Conservation (phyloP, 208 protist genomes). For the Leishmania mexicana region DNA sequence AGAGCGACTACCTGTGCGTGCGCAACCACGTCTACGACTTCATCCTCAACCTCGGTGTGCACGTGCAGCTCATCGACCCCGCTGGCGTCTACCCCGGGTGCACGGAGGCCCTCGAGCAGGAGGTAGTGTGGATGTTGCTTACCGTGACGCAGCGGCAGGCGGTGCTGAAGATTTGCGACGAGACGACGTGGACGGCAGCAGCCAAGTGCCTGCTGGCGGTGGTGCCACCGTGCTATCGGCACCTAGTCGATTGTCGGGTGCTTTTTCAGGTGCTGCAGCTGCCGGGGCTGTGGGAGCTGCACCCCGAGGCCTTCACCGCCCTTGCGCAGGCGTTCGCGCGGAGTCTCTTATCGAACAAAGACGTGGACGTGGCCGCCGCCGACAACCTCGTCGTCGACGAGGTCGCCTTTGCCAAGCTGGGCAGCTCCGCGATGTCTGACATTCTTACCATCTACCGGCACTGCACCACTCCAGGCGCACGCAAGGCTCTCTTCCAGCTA, state of each 20-base stretch:
- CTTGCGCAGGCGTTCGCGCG: conserved; percentile 70
- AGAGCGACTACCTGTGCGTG: conserved; percentile 88
- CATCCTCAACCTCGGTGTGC: conserved; percentile 74
- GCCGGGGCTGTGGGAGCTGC: conserved; percentile 51
- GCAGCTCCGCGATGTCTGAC: conserved; percentile 44
- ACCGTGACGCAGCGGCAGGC: conserved; percentile 66
- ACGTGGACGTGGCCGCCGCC: conserved; percentile 23
- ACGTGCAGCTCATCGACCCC: conserved; percentile 88
- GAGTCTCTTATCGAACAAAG: conserved; percentile 51
- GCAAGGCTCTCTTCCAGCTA: conserved; percentile 70
- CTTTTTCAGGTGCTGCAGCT: conserved; percentile 70
- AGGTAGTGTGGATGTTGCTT: conserved; percentile 81
- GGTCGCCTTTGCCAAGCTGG: conserved; percentile 50
- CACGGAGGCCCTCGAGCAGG: conserved; percentile 75
- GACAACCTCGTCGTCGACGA: conserved; percentile 42
- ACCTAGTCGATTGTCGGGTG: conserved; percentile 62
- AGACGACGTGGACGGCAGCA: conserved; percentile 72
- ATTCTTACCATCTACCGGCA: conserved; percentile 68
- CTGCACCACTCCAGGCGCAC: conserved; percentile 54
- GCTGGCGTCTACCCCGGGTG: conserved; percentile 59
- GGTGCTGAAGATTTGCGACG: conserved; percentile 54
- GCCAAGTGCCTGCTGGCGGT: conserved; percentile 78
- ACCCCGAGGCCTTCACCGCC: conserved; percentile 56
- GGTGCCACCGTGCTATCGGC: conserved; percentile 55
- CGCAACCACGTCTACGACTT: conserved; percentile 91